phyloP scores from a whole-genome alignment of 257 asterid species.

The Marsdenia floribunda region DNA sequence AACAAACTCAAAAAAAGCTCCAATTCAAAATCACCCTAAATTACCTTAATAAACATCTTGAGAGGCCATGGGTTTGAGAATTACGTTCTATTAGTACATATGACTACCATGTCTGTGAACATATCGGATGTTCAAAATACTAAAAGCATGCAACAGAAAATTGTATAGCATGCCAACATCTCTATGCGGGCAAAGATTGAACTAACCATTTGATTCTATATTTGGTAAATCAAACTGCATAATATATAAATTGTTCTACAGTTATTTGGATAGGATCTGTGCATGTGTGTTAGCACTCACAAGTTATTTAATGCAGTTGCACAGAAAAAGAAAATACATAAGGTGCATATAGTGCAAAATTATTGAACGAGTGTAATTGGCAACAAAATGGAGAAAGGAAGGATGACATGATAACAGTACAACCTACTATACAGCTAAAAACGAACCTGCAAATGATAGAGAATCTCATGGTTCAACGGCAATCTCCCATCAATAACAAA shows the following conservation, averaged over 20 bases:
- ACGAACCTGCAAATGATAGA: conserved; percentile 86
- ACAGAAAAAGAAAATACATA: not conserved
- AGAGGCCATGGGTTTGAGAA: too few species aligned
- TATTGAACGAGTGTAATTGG: not conserved
- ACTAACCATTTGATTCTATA: not conserved
- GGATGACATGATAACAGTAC: not conserved
- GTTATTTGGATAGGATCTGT: not conserved
- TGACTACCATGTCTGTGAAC: not conserved
- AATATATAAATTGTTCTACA: not conserved
- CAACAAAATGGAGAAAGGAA: not conserved
- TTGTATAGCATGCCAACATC: not conserved
- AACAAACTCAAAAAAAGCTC: too few species aligned
- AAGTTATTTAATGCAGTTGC: not conserved
- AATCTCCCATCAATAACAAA: conserved; percentile 84
- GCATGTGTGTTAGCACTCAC: not conserved
- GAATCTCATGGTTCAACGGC: conserved; percentile 92
- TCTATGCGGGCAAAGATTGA: not conserved
- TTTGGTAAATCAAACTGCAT: not conserved
- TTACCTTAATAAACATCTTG: not conserved
- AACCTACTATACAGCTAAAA: not conserved
- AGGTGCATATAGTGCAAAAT: too few species aligned
- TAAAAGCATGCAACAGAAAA: not conserved
- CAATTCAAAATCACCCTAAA: too few species aligned
- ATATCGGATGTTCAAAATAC: not conserved
- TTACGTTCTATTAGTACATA: not conserved